Conservation (phyloP, 495 filamentous ascomycete genomes). For the Xylaria curta region DNA sequence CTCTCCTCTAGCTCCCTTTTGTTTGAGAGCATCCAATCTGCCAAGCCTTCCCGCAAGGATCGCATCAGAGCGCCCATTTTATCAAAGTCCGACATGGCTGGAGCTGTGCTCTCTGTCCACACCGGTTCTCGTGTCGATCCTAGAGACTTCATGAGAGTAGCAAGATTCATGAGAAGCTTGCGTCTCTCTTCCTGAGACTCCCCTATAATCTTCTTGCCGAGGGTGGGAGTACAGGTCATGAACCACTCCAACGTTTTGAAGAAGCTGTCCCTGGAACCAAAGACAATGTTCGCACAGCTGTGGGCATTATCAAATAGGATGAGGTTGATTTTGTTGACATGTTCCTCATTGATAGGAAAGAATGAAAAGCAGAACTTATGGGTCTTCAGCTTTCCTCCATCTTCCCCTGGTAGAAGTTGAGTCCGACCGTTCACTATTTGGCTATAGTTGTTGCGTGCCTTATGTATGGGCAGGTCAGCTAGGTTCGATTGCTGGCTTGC, state of each 20-base stretch:
- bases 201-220: conserved; percentile 31
- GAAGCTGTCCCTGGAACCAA: conserved; percentile 31
- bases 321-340: conserved; percentile 52
- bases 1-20: conserved; percentile 25
- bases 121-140: conserved; percentile 31
- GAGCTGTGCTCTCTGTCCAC: conserved; percentile 14
- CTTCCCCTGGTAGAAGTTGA: conserved; percentile 25
- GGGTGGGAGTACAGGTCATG: conserved; percentile 29
- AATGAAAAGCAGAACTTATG: conserved; percentile 50
- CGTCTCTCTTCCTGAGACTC: conserved; percentile 27
- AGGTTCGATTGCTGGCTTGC: conserved; percentile 33
- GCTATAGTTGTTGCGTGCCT: conserved; percentile 48
- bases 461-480: conserved; percentile 47
- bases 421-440: conserved; percentile 38
- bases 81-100: neutral
- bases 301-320: conserved; percentile 48
- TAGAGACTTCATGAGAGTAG: conserved; percentile 33
- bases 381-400: conserved; percentile 24
- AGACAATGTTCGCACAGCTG: conserved; percentile 39
- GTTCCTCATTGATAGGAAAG: conserved; percentile 40
- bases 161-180: conserved; percentile 37
- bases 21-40: conserved; percentile 7
- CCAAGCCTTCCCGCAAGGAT: conserved; percentile 7
- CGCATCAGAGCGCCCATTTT: neutral
- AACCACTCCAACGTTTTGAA: conserved; percentile 43